Base-by-base conservation (phyloP, 441 rosid species). In the Gossypium lobatum region DNA sequence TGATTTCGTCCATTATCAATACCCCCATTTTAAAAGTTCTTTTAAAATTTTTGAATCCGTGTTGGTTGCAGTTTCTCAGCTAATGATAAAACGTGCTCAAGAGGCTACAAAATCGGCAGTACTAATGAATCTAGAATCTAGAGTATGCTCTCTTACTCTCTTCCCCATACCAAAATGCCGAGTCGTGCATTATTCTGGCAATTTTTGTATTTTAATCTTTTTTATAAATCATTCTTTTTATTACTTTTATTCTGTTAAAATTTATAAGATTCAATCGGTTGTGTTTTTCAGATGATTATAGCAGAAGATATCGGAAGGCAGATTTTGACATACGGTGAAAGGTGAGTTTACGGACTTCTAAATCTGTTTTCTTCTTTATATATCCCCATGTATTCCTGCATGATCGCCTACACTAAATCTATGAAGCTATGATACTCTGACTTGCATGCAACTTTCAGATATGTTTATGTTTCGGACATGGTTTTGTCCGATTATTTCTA, bases 221-320 rank as follows among this genome's bases (percentile, higher is more conserved):
- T 57, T 58, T 5, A 25, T 4, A 37, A 55, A 6, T 17, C 18
- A 7, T 67, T 62, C 31, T 28, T n/a, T 18, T 21, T 61, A 48
- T 66, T 50, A 11, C 2, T 72, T 67, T 52, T 52, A 13, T 17
- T 45, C 55, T 14, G 58, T 59, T 26, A 39, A 52, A 25, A 4
- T 4, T 61, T 79, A 26, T 71, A 48, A 53, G 7, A 23, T 21
- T 65, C 34, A 21, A 2, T 61, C 34, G 10, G 50, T 60, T 76
- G 54, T 39, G n/a, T 48, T 39, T 73, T 70, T 34, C 89, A 93
- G 96, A 85, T 88, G 88, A 83, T 91, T 77, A 88, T 81, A 34
- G 74, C 96, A 2, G 96, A 91, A 86, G 98, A 95, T 79, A 89
- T 89, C 16, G 96, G 95, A 23, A 88, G 96, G 69, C 99, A 95